Base-by-base conservation (phyloP, 202 grass and related monocot species). In the Schoenoplectus tabernaemontani region DNA sequence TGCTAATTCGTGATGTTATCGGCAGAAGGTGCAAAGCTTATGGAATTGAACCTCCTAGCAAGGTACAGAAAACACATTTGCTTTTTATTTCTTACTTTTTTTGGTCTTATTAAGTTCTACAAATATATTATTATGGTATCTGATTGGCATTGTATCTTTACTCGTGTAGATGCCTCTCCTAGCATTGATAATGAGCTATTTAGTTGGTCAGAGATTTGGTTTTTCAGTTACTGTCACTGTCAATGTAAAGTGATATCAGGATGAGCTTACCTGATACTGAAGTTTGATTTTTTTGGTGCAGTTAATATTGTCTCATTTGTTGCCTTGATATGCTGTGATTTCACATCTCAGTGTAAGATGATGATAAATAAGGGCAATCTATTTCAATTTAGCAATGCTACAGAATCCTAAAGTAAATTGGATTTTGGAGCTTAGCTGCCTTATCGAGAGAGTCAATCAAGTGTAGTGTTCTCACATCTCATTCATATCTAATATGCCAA, bases 1-100 rank as follows among this genome's bases (percentile, higher is more conserved):
- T 99, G 82, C 86, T 99, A 67, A 99, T 99, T 75, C 96, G 96
- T 82, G 96, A 99, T 89, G 96, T 99, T 87, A 85, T 99, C 79
- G 92, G 79, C 76, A 90, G 85, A 83, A 86, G 90, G 66, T 99
- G 96, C 83, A 99, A 91, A 64, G 81, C 86, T 48, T 89, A 81
- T 78, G 93, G 93, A 82, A 93, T 99, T 59, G 96, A 94, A 62
- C 88, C 86, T 48, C 92, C 92, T 85, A 95, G 84, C 90, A 96
- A 96, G 91, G 93, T 89, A 85, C 82, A 15, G 15, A 64, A 19
- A 48, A 47, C 68, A 77, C 61, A 77, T 75, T 22, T n/a, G n/a
- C 0, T 33, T 20, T 54, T 75, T 54, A 34, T 39, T 63, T 28
- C 17, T 20, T 38, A 64, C 34, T 76, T 33, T n/a, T 0, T 82